Evolutionary conservation across 2,329 filamentous ascomycete species (phyloP), one percentile per base, ranked within the genome.

Genomic region (Trichoderma sp.): DNA sequence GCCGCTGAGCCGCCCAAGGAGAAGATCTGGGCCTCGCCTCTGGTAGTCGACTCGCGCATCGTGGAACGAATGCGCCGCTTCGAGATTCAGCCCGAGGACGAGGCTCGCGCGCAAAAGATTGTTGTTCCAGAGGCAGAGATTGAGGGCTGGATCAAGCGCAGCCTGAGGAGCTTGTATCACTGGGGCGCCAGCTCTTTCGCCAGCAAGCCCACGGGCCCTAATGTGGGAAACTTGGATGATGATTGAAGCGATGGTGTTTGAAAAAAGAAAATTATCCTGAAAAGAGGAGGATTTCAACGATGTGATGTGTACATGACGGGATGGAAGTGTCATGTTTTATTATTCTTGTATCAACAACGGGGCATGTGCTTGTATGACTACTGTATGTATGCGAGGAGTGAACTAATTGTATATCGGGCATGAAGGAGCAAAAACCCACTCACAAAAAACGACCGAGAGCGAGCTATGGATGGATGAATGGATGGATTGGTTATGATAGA

Each of bases 21-120:
- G 84, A 91, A 89, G 79, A 92, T 95, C 67, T 98, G 94, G 94
- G 84, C 93, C 9, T 90, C 92, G 72, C 89, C 92, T 12, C 86
- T 98, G 71, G 91, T 93, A 2, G 82, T 98, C 11, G 95, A 99
- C 82, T 85, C 90, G 14, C 89, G 95, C 50, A 92, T 98, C 77
- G 90, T 90, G 6, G 88, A 88, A 80, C 91, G 94, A 71, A 98
- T 98, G 96, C 89, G 93, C 75, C 90, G 90, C 71, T 97, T 97
- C 80, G 89, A 93, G 81, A 85, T 98, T 29, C 86, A 84, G 14
- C 85, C 89, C 0, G 93, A 93, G 75, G 92, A 95, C 45, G 93
- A 95, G 83, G 89, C 89, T 45, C 89, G 91, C 75, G 92, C 92
- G 1, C 86, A 88, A 63, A 85, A 86, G 75, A 90, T 95, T 72